These are phyloP conservation scores for Oryza nivara DNA, from an alignment of 176 grass and related monocot species.

Conservation along the genomic window DNA sequence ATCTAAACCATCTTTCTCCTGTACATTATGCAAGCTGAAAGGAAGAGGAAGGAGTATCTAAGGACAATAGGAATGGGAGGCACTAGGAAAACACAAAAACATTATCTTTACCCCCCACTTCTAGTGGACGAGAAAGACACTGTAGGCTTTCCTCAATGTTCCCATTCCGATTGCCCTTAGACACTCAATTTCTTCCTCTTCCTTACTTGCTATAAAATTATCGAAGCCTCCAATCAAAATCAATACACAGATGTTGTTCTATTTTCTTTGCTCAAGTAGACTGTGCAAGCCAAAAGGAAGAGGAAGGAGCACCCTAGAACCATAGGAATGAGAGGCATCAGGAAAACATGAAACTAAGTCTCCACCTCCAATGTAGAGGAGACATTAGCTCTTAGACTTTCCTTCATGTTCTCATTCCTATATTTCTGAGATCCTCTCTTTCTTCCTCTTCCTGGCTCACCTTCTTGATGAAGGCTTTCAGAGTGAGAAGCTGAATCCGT, in stretches of 20 bases:
- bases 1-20: neutral
- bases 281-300: neutral
- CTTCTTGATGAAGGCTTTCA: neutral
- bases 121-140: neutral
- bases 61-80: constrained; percentile 47
- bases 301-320: constrained; percentile 32
- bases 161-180: neutral
- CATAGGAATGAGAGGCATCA: constrained; percentile 43
- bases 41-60: constrained; percentile 35
- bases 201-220: neutral
- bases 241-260: neutral
- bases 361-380: neutral
- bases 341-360: neutral
- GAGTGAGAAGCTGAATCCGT: no score
- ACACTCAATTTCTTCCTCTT: neutral
- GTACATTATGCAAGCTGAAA: neutral
- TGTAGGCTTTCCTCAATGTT: neutral
- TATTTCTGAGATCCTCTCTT: neutral
- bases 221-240: neutral
- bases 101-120: neutral
- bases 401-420: constrained; percentile 34
- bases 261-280: neutral
- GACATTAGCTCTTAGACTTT: neutral
- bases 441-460: neutral
- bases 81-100: constrained; percentile 33